These are phyloP conservation scores for Pythium brassicae DNA, from an alignment of 352 stramenopile species.

Conservation along the genomic window DNA sequence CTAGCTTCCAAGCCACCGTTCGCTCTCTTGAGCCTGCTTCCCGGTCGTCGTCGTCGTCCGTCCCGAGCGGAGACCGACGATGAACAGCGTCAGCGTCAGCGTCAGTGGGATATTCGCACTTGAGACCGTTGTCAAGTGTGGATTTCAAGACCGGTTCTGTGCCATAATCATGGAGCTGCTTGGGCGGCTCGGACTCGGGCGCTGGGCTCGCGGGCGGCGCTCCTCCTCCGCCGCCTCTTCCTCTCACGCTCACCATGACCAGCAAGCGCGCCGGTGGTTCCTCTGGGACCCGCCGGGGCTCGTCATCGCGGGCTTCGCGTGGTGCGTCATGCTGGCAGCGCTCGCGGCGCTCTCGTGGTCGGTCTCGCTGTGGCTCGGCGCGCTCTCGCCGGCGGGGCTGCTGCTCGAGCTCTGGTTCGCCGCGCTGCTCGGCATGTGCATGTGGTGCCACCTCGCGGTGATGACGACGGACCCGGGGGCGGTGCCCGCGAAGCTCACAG, in stretches of 20 bases:
- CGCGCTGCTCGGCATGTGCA: slow-evolving; percentile 59
- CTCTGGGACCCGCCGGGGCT: slow-evolving; percentile 62
- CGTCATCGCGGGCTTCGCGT: slow-evolving; percentile 60
- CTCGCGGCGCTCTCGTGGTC: slow-evolving; percentile 41
- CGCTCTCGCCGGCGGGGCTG: slow-evolving; percentile 40
- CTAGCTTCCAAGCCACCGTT: no score
- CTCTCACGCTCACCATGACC: not conserved
- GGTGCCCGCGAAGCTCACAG: slow-evolving; percentile 42
- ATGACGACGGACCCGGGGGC: slow-evolving; percentile 79
- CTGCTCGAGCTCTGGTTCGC: slow-evolving; percentile 42
- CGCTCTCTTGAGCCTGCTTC: no score
- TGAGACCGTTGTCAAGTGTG: not conserved
- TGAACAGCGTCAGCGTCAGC: no score
- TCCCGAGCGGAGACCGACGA: no score
- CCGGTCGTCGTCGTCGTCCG: no score
- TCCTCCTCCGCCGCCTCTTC: no score
- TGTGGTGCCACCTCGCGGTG: slow-evolving; percentile 65
- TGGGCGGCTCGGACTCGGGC: no score
- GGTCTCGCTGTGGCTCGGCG: slow-evolving; percentile 52
- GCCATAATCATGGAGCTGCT: no score
- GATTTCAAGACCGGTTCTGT: no score
- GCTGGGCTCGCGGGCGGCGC: no score
- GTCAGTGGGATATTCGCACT: no score
- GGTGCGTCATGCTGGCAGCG: slow-evolving; percentile 39
- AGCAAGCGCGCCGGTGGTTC: slow-evolving; percentile 30